These are phyloP conservation scores for Pyrenochaeta sp. DNA, from an alignment of 2,329 filamentous ascomycete genomes.

Conservation along the genomic window DNA sequence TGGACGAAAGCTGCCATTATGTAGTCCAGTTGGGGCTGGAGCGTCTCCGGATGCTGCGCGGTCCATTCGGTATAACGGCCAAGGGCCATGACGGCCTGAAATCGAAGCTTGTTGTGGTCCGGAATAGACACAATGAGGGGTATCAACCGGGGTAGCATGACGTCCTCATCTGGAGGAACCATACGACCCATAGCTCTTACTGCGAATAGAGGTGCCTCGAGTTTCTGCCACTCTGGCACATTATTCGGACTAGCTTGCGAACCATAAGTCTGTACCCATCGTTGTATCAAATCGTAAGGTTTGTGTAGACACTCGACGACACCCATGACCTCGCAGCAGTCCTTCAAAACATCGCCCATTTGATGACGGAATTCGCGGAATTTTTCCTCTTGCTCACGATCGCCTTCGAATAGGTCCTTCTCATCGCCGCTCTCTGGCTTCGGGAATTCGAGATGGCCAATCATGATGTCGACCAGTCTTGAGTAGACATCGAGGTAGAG, in stretches of 20 bases:
- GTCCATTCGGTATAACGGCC: constrained; percentile 99
- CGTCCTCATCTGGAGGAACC: constrained; percentile 87
- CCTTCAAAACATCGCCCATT: constrained; percentile 98
- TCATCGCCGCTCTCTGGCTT: constrained; percentile 75
- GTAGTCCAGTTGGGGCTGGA: constrained; percentile 93
- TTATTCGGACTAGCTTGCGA: constrained; percentile 73
- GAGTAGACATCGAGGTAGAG: constrained; percentile 83
- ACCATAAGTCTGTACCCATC: constrained; percentile 86
- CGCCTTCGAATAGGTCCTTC: constrained; percentile 89
- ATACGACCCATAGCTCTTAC: constrained; percentile 96
- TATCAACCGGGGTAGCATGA: constrained; percentile 89
- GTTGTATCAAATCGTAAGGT: constrained; percentile 82
- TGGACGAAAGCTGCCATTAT: constrained; percentile 93
- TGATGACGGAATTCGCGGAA: constrained; percentile 96
- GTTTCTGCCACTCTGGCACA: constrained; percentile 94
- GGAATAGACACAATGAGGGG: constrained; percentile 93
- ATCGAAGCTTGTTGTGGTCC: constrained; percentile 95
- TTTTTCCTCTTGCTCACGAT: constrained; percentile 94
- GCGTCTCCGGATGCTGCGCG: constrained; percentile 86
- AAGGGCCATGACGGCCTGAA: constrained; percentile 97
- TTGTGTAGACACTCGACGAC: constrained; percentile 91
- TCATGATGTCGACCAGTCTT: constrained; percentile 89
- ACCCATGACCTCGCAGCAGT: constrained; percentile 95
- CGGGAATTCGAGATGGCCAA: constrained; percentile 89
- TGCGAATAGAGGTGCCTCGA: constrained; percentile 93